Base-by-base conservation (phyloP, 2,329 filamentous ascomycete species). In the Cercospora sesami region DNA sequence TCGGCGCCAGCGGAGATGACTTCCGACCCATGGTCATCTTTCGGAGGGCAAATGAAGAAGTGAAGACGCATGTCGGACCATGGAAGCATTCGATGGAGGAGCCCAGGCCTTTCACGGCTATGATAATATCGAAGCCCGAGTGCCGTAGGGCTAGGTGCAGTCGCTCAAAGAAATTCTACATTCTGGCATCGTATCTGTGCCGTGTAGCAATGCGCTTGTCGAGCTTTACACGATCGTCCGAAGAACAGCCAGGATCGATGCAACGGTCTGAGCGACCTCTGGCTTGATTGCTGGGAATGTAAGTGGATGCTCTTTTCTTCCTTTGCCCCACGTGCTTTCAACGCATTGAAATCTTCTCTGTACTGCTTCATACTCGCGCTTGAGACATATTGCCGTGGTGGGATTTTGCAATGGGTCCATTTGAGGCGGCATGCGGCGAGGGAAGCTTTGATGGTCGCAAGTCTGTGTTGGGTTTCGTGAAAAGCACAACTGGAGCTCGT, bases 1-100 rank as follows among this genome's bases (percentile, higher is more conserved):
- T 78, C 62, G 76, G 77, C 14, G 76, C 76, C 12, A 76, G 75
- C 57, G 76, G 77, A 31, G 76, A 75, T 33, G 75, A 75, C 1
- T 77, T 77, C 42, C 69, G 76, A 18, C 75, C 77, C 21, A 77
- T 78, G 74, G 70, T 77, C 33, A 72, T 68, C 3, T 66, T 39
- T n/a, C 2, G 5, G 5, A 39, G 14, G 33, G 33, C 7, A 5
- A 10, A 6, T 1, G 14, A 39, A 16, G 33, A 39, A 7, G 4
- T 39, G 33, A 39, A 39, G 33, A 39, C 14, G 33, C 33, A 39
- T n/a, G 33, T n/a, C 14, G 33, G 33, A n/a, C 33, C 33, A 39
- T 39, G 33, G 33, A 39, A 39, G 33, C 31, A 36, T 36, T 36
- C 31, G 12, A 36, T 14, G 3, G 31, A 36, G 31, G 31, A 36